Conservation (phyloP, 2,329 filamentous ascomycete genomes). For the Aspergillus latus region DNA sequence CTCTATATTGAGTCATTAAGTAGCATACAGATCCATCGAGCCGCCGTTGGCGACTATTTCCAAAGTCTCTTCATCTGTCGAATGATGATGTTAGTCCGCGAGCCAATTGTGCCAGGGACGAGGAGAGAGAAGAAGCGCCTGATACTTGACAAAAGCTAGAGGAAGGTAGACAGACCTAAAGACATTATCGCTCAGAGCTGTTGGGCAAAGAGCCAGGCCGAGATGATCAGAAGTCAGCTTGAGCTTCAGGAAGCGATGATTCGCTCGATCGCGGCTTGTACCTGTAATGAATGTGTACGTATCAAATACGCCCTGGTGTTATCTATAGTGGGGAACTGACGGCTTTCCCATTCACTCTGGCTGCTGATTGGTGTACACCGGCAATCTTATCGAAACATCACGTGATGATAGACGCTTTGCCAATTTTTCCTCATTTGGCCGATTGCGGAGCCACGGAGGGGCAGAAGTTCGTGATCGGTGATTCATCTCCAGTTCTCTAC, state of each 20-base stretch:
- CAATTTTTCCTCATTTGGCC: constrained; percentile 13
- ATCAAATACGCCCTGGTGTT: constrained; percentile 5
- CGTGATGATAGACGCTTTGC: constrained; percentile 26
- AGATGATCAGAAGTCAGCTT: constrained; percentile 15
- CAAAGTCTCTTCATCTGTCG: constrained; percentile 53
- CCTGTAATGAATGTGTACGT: neutral
- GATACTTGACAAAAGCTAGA: neutral
- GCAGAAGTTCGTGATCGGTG: constrained; percentile 9
- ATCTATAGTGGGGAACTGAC: constrained; percentile 15
- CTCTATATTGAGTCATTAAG: neutral
- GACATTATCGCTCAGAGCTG: constrained; percentile 29
- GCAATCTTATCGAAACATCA: constrained; percentile 23
- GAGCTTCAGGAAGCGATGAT: constrained; percentile 5
- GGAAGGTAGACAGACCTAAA: constrained; percentile 22
- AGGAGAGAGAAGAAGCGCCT: neutral
- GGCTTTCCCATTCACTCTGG: constrained; percentile 8
- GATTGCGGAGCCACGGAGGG: constrained; percentile 20
- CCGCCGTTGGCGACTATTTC: constrained; percentile 59
- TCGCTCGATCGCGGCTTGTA: neutral
- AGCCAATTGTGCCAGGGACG: neutral
- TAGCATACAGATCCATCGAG: constrained; percentile 57
- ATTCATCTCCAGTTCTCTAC: constrained; percentile 10
- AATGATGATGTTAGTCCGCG: constrained; percentile 7
- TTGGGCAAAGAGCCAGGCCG: constrained; percentile 12
- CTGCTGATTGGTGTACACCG: constrained; percentile 17